A percentile compares a stretch with the other conserved stretches of the same genome.
These are phyloP conservation scores for Pilatotrama ljubarskyi DNA, from an alignment of 768 basidiomycete species.

Conservation along the genomic window DNA sequence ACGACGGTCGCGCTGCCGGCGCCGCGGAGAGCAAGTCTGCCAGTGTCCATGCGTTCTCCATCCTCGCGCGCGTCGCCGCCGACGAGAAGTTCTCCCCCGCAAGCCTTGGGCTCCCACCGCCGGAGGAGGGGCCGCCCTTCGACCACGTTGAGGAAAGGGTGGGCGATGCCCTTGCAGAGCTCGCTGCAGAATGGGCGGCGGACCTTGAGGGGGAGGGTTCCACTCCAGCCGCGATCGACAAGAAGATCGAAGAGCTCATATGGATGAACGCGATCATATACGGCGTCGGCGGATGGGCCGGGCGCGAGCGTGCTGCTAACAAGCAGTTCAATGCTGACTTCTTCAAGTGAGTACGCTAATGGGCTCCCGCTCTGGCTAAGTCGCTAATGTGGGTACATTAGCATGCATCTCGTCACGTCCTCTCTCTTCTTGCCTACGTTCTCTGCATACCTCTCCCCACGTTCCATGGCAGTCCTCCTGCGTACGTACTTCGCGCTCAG, in stretches of 20 bases:
- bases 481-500: conserved; percentile 54
- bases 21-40: conserved; percentile 3
- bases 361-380: background rate
- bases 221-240: conserved; percentile 37
- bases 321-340: conserved; percentile 56
- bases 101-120: conserved; percentile 8
- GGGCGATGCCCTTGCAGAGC: conserved; percentile 20
- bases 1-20: background rate
- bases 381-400: conserved; percentile 30
- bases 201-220: conserved; percentile 15
- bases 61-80: conserved; percentile 54
- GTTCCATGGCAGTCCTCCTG: conserved; percentile 54
- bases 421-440: conserved; percentile 59
- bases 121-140: conserved; percentile 3
- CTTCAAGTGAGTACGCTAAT: conserved; percentile 46
- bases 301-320: conserved; percentile 28
- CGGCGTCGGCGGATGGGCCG: conserved; percentile 56
- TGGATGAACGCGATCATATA: conserved; percentile 61
- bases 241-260: conserved; percentile 62
- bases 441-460: conserved; percentile 34
- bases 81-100: conserved; percentile 39
- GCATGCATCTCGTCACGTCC: conserved; percentile 69
- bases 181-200: conserved; percentile 26
- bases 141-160: conserved; percentile 8
- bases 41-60: conserved; percentile 50